phyloP scores from a whole-genome alignment of 306 rosid genomes.

The Malus domestica region DNA sequence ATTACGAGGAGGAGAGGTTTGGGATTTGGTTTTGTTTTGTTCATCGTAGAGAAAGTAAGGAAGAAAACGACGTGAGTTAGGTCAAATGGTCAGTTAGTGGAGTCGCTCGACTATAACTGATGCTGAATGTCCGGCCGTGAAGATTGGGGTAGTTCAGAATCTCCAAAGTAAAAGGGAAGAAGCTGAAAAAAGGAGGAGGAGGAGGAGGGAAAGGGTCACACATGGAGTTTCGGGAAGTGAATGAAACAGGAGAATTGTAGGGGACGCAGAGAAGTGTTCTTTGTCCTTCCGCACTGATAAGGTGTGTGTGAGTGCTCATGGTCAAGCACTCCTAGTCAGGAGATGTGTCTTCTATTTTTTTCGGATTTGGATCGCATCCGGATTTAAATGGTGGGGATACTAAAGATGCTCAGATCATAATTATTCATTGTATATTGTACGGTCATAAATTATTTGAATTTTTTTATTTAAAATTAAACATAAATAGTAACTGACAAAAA shows the following conservation, averaged over 20 bases:
- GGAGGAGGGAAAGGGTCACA: not conserved
- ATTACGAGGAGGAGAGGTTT: slow-evolving; percentile 11
- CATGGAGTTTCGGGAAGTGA: not conserved
- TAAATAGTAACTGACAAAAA: fast-evolving
- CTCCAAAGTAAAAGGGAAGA: not conserved
- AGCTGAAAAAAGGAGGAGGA: not conserved
- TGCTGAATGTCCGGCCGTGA: not conserved
- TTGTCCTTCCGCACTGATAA: not conserved
- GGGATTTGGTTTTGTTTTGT: not conserved
- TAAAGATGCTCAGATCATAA: fast-evolving
- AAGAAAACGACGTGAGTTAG: not conserved
- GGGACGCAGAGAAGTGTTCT: not conserved
- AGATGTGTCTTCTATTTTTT: not conserved
- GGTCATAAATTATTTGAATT: too few relatives aligned
- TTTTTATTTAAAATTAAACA: too few relatives aligned
- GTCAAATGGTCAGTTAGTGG: too few relatives aligned
- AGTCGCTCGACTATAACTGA: not conserved
- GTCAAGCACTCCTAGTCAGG: not conserved
- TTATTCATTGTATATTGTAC: too few relatives aligned
- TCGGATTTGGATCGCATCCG: too few relatives aligned
- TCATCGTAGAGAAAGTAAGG: slow-evolving; percentile 23
- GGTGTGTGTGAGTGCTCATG: too few relatives aligned
- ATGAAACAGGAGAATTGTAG: not conserved
- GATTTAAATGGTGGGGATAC: too few relatives aligned
- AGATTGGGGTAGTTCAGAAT: not conserved